phyloP scores from a whole-genome alignment of 331 rosid species.

The Saraca asoca region DNA sequence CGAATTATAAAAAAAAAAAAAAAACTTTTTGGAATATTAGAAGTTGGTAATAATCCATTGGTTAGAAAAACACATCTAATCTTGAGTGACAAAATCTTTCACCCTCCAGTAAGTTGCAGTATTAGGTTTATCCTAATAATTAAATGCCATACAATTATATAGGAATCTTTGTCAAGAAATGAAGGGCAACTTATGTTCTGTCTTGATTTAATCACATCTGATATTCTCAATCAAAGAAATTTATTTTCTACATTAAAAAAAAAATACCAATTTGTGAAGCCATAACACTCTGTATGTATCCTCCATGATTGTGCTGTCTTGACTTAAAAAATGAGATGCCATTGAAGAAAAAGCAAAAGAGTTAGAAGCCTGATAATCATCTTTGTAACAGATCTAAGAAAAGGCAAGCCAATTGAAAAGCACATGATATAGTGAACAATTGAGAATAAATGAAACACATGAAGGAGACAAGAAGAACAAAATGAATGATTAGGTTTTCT shows the following conservation, averaged over 20 bases:
- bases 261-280: slow-evolving; percentile 17
- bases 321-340: too few relatives aligned
- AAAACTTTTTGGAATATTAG: too few relatives aligned
- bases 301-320: slow-evolving; percentile 16
- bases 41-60: too few relatives aligned
- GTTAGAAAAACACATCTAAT: too few relatives aligned
- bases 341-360: too few relatives aligned
- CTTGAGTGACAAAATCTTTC: too few relatives aligned
- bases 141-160: too few relatives aligned
- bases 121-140: too few relatives aligned
- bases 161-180: too few relatives aligned
- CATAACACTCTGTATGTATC: slow-evolving; percentile 44
- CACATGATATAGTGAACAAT: slow-evolving; percentile 42
- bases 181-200: slow-evolving; percentile 3
- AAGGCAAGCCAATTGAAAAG: slow-evolving; percentile 29
- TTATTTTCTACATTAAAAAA: slow-evolving; percentile 23
- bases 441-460: slow-evolving; percentile 31
- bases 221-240: slow-evolving; percentile 13
- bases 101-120: too few relatives aligned
- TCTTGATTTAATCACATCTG: neutral
- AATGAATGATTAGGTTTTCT: slow-evolving; percentile 35
- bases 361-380: slow-evolving; percentile 17
- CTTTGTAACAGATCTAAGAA: too few relatives aligned
- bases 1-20: too few relatives aligned
- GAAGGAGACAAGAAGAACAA: slow-evolving; percentile 42